These are phyloP conservation scores for Globisporangium barbulae DNA, from an alignment of 352 stramenopile genomes.

Conservation along the genomic window DNA sequence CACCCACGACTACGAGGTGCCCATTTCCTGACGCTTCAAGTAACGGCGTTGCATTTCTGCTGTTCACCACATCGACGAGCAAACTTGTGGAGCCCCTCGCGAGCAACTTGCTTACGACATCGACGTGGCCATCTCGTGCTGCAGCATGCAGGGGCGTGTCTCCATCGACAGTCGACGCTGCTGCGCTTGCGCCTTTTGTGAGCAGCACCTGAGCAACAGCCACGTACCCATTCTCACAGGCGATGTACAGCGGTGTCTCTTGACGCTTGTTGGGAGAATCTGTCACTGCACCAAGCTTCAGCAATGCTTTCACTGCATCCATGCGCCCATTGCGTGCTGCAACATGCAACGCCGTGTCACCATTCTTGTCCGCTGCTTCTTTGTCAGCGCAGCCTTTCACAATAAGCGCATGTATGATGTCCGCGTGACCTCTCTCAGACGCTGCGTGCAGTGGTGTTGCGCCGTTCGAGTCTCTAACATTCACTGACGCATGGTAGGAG, in stretches of 20 bases:
- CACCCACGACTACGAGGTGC: background rate
- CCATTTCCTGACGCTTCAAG: background rate
- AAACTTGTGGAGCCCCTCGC: background rate
- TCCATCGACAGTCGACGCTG: background rate
- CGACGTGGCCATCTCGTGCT: background rate
- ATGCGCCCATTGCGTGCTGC: background rate
- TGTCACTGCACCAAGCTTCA: background rate
- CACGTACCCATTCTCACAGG: too few relatives aligned
- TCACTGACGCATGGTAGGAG: background rate
- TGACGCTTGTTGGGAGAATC: too few relatives aligned
- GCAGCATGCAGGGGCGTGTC: slow-evolving; percentile 2
- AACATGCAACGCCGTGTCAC: background rate
- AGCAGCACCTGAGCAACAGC: background rate
- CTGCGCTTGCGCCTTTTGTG: background rate
- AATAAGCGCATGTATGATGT: background rate
- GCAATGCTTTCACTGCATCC: background rate
- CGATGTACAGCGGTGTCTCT: too few relatives aligned
- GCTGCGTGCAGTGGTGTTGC: background rate
- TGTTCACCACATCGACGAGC: background rate
- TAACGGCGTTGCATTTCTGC: background rate
- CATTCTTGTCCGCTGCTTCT: background rate
- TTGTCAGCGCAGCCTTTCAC: background rate
- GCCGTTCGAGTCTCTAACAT: background rate
- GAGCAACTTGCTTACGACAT: background rate
- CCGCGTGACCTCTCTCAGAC: background rate